Evolutionary conservation across 768 basidiomycete species (phyloP).

Genomic region (Lactifluus piperatus): DNA sequence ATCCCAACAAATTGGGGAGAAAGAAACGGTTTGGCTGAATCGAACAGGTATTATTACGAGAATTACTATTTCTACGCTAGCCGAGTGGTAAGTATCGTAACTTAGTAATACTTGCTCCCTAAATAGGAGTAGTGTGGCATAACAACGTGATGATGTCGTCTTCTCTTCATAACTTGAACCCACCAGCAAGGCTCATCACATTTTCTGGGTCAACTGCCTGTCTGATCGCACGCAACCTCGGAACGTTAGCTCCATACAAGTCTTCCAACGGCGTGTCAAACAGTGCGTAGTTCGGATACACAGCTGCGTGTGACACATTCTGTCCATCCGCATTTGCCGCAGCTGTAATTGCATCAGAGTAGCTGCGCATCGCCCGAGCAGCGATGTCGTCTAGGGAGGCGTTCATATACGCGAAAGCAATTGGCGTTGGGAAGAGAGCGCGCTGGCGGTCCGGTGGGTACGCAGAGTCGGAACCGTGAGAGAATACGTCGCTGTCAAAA

Average conservation of each 20-base stretch:
- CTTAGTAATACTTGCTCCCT: too few relatives aligned
- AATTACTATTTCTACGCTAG: too few relatives aligned
- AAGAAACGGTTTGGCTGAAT: too few relatives aligned
- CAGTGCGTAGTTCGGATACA: slow-evolving; percentile 19
- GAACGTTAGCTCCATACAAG: slow-evolving; percentile 19
- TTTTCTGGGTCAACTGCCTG: slow-evolving; percentile 13
- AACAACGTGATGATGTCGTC: too few relatives aligned
- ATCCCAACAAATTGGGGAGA: too few relatives aligned
- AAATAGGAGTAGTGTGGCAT: too few relatives aligned
- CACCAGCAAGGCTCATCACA: slow-evolving; percentile 21
- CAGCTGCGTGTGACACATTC: slow-evolving; percentile 6
- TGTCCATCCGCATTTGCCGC: slow-evolving; percentile 21
- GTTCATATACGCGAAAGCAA: not conserved
- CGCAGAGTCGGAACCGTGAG: slow-evolving; percentile 10
- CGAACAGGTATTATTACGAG: too few relatives aligned
- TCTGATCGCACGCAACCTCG: slow-evolving; percentile 7
- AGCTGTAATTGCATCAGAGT: not conserved
- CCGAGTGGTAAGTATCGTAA: too few relatives aligned
- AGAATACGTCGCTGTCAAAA: not conserved
- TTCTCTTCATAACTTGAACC: slow-evolving; percentile 19
- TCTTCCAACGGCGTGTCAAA: slow-evolving; percentile 9
- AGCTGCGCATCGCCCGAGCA: slow-evolving; percentile 29
- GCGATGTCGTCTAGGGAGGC: slow-evolving; percentile 33
- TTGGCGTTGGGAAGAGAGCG: not conserved
- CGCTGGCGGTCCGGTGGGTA: slow-evolving; percentile 12